Conservation (phyloP, 2,329 filamentous ascomycete species). For the Aspergillus luchuensis region DNA sequence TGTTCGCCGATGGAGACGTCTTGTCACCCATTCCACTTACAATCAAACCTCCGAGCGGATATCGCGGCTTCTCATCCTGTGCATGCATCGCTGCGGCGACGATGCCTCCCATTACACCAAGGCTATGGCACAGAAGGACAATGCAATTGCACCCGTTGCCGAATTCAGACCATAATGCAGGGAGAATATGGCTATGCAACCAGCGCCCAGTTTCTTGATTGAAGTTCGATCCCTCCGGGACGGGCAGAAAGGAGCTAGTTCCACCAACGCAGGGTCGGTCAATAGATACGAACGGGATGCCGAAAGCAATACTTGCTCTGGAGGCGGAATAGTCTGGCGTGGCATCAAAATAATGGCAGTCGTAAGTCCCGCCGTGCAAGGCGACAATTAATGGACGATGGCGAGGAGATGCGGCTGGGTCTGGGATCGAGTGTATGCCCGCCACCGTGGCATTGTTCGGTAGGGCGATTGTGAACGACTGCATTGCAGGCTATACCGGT, state of each 20-base stretch:
- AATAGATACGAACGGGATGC: constrained; percentile 10
- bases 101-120: constrained; percentile 8
- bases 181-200: constrained; percentile 7
- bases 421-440: constrained; percentile 7
- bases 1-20: background rate
- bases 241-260: constrained; percentile 1
- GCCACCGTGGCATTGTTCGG: constrained; percentile 1
- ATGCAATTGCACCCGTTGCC: constrained; percentile 4
- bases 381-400: constrained; percentile 9
- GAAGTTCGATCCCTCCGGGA: constrained; percentile 6
- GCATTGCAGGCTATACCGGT: background rate
- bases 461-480: constrained; percentile 5
- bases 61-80: background rate
- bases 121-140: constrained; percentile 9
- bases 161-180: constrained; percentile 6
- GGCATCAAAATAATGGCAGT: constrained; percentile 12
- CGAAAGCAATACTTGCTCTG: background rate
- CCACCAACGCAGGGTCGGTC: constrained; percentile 10
- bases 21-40: constrained; percentile 3
- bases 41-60: constrained; percentile 12
- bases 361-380: constrained; percentile 9
- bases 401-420: background rate
- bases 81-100: constrained; percentile 6
- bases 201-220: constrained; percentile 2
- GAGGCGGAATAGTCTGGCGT: background rate